phyloP scores from a whole-genome alignment of 73 alveolate species.

The Tetrahymena borealis region DNA sequence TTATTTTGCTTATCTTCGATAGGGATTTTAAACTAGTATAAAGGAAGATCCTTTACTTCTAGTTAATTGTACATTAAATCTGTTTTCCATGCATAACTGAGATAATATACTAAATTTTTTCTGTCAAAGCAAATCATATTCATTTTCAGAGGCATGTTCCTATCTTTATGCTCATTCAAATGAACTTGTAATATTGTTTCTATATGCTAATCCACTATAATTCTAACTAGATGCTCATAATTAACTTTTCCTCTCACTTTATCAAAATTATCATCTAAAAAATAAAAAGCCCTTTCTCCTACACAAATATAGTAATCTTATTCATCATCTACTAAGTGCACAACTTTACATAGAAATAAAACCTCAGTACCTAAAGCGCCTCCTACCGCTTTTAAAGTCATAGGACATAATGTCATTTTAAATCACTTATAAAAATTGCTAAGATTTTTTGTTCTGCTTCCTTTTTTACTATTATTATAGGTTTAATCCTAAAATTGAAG shows the following conservation, averaged over 20 bases:
- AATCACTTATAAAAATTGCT: neutral
- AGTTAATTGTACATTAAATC: neutral
- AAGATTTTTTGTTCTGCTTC: too few relatives aligned
- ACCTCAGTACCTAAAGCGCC: neutral
- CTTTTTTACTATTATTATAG: too few relatives aligned
- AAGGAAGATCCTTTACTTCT: neutral
- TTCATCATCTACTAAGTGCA: neutral
- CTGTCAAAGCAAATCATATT: neutral
- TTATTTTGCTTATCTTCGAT: neutral
- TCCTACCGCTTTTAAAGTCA: neutral
- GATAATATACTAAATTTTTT: neutral
- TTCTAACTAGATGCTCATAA: neutral
- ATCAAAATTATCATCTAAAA: neutral
- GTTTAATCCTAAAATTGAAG: too few relatives aligned
- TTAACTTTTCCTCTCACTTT: neutral
- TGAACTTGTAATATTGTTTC: neutral
- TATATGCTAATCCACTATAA: neutral
- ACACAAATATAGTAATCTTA: neutral
- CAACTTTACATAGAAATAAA: neutral
- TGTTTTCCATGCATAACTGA: neutral
- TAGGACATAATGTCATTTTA: neutral
- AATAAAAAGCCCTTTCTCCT: neutral
- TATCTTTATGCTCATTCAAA: neutral
- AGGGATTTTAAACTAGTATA: neutral
- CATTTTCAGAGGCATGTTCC: neutral